Conservation (phyloP, 31 red algal genomes). For the Odonthalia washingtoniensis region DNA sequence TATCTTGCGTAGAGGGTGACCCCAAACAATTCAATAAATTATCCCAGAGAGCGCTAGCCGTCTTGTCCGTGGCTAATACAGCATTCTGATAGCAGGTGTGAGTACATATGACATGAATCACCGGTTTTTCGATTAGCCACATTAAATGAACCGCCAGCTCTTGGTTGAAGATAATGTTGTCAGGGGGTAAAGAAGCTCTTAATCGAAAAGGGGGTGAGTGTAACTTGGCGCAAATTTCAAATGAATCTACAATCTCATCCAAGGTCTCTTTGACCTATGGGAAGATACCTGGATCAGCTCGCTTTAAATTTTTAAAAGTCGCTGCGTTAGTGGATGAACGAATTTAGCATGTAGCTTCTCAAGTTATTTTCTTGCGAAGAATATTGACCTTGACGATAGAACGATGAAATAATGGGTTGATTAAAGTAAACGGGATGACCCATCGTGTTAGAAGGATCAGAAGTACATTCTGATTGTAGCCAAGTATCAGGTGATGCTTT, state of each 20-base stretch:
- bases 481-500: not conserved
- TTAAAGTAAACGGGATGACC: not conserved
- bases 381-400: not conserved
- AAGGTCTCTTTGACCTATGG: not conserved
- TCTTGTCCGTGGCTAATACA: not conserved
- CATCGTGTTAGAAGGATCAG: not conserved
- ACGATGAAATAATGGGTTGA: not conserved
- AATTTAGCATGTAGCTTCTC: not conserved
- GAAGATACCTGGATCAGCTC: not conserved
- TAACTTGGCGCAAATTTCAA: not conserved
- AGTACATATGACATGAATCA: conserved; percentile 4
- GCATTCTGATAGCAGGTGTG: conserved; percentile 6
- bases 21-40: not conserved
- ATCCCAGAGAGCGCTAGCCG: not conserved
- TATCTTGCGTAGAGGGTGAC: no score
- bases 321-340: not conserved
- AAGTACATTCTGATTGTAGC: not conserved
- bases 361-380: not conserved
- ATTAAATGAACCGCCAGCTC: conserved; percentile 1
- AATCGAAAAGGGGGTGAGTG: not conserved
- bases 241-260: not conserved
- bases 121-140: not conserved
- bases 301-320: not conserved
- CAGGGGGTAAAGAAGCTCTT: not conserved
- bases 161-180: not conserved